A percentile compares a stretch with the other conserved stretches of the same genome.
Evolutionary conservation across 2,329 filamentous ascomycete species (phyloP).

Genomic region (Exophiala sp.): DNA sequence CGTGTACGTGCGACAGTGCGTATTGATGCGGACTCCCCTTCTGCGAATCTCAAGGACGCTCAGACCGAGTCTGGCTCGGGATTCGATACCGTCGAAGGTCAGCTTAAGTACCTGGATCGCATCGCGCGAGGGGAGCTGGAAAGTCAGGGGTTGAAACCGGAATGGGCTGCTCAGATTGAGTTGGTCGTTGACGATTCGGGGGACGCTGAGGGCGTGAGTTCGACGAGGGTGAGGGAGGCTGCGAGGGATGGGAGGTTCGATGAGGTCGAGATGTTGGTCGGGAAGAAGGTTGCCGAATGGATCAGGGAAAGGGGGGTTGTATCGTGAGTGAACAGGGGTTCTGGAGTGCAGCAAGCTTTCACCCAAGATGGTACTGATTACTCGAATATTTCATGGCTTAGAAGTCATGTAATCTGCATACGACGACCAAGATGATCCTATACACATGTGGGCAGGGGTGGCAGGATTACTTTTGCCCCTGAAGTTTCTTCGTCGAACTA

Average conservation of each 20-base stretch:
- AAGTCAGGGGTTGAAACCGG: conserved; percentile 37
- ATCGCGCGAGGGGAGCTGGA: conserved; percentile 31
- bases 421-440: too few species aligned
- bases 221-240: conserved; percentile 39
- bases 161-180: conserved; percentile 41
- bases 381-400: too few species aligned
- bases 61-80: conserved; percentile 30
- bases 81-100: conserved; percentile 32
- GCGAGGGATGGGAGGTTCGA: conserved; percentile 30
- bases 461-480: too few species aligned
- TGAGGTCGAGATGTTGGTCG: conserved; percentile 35
- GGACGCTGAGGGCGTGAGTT: conserved; percentile 36
- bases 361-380: too few species aligned
- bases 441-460: too few species aligned
- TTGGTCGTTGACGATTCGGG: conserved; percentile 36
- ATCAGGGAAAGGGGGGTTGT: conserved; percentile 18
- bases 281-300: conserved; percentile 21
- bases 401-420: too few species aligned
- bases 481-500: too few species aligned
- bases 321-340: neutral
- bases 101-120: conserved; percentile 35
- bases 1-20: conserved; percentile 40
- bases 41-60: conserved; percentile 32
- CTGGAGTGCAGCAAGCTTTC: neutral
- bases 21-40: conserved; percentile 24